These are phyloP conservation scores for Ilex aquifolium DNA, from an alignment of 257 asterid species.

Conservation along the genomic window DNA sequence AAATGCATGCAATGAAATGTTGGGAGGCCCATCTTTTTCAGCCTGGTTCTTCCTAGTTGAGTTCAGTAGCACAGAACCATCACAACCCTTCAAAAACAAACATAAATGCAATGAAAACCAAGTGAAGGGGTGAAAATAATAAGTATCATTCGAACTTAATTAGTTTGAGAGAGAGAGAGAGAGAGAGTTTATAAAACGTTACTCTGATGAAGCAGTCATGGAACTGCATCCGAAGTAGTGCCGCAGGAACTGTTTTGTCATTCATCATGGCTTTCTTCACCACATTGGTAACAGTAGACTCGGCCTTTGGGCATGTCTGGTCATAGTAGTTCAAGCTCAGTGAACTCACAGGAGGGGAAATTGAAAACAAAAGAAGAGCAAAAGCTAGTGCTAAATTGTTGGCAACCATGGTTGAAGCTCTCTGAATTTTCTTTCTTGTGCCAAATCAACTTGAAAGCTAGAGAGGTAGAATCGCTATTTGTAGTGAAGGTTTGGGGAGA, in stretches of 20 bases:
- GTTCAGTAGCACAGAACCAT: constrained; percentile 69
- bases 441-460: background rate
- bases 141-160: background rate
- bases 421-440: background rate
- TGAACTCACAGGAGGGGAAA: constrained; percentile 24
- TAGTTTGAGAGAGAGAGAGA: background rate
- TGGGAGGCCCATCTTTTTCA: constrained; percentile 79
- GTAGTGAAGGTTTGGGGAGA: constrained; percentile 5
- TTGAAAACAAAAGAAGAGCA: constrained; percentile 13
- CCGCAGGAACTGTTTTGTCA: constrained; percentile 78
- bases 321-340: constrained; percentile 52
- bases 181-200: background rate
- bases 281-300: constrained; percentile 29
- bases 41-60: constrained; percentile 41
- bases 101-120: background rate
- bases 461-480: constrained; percentile 19
- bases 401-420: constrained; percentile 27
- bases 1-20: constrained; percentile 75
- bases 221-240: constrained; percentile 82
- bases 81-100: constrained; percentile 58
- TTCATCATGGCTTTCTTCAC: constrained; percentile 54
- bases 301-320: constrained; percentile 63
- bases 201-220: constrained; percentile 89
- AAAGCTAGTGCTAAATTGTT: constrained; percentile 18
- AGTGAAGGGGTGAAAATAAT: too few relatives aligned